Percentiles rank a stretch among this genome's conserved stretches.
Evolutionary conservation across 306 rosid species (phyloP).

Genomic region (Oemleria cerasiformis): DNA sequence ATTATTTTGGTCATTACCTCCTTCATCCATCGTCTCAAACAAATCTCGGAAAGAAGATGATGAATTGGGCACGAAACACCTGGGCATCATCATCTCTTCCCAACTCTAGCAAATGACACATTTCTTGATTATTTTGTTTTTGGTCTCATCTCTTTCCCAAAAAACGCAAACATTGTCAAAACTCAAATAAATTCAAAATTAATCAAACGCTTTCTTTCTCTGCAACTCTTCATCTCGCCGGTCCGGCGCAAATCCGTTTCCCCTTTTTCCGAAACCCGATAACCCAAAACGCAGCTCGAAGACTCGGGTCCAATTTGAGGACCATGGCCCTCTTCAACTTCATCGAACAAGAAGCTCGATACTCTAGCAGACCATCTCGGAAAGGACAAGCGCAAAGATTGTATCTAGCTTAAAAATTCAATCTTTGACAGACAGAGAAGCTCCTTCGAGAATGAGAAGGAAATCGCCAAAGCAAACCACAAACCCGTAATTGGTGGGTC

Average conservation of each 20-base stretch:
- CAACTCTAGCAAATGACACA: too few relatives aligned
- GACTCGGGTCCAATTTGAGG: constrained; percentile 36
- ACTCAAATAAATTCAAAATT: not conserved
- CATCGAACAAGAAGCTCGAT: too few relatives aligned
- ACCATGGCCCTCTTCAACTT: constrained; percentile 70
- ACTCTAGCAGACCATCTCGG: constrained; percentile 72
- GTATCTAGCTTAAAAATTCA: constrained; percentile 16
- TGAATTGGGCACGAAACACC: too few relatives aligned
- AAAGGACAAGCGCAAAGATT: constrained; percentile 49
- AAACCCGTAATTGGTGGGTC: constrained; percentile 41
- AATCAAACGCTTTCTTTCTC: not conserved
- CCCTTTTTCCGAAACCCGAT: constrained; percentile 13
- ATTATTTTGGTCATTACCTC: too few relatives aligned
- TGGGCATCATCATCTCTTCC: too few relatives aligned
- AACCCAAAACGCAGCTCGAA: constrained; percentile 32
- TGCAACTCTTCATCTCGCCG: constrained; percentile 32
- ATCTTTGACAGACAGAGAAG: constrained; percentile 31
- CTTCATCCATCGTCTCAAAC: too few relatives aligned
- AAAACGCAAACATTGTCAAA: not conserved
- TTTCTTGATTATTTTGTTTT: too few relatives aligned
- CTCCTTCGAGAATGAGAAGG: too few relatives aligned
- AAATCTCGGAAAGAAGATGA: too few relatives aligned
- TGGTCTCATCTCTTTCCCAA: constrained; percentile 16
- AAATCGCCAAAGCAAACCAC: constrained; percentile 44
- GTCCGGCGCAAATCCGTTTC: constrained; percentile 35